These are phyloP conservation scores for Ascochyta rabiei DNA, from an alignment of 2,329 filamentous ascomycete genomes.

Conservation along the genomic window DNA sequence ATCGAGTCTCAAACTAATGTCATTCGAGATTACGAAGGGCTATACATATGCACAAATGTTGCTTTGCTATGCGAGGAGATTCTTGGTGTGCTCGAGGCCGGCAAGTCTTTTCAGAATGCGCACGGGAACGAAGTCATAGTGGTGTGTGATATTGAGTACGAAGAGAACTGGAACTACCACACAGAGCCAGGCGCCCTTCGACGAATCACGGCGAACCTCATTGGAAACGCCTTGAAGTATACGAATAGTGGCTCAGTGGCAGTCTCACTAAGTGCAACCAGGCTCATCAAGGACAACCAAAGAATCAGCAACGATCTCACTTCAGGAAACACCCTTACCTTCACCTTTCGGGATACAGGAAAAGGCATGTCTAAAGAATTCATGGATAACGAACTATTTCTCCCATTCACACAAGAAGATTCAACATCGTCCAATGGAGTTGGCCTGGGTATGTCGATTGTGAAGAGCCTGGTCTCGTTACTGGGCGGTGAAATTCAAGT, in stretches of 20 bases:
- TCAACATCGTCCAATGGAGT: slow-evolving; percentile 20
- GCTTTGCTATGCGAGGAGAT: slow-evolving; percentile 10
- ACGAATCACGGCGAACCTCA: slow-evolving; percentile 28
- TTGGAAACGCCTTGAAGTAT: slow-evolving; percentile 33
- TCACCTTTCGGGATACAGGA: slow-evolving; percentile 38
- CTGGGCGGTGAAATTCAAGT: slow-evolving; percentile 26
- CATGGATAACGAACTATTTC: slow-evolving; percentile 22
- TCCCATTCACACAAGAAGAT: slow-evolving; percentile 31
- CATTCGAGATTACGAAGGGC: slow-evolving; percentile 12
- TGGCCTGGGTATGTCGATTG: slow-evolving; percentile 32
- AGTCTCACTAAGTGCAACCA: neutral
- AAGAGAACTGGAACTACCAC: slow-evolving; percentile 12
- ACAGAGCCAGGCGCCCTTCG: slow-evolving; percentile 18
- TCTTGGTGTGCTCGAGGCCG: slow-evolving; percentile 6
- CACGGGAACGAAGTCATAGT: neutral
- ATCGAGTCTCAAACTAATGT: too few species aligned
- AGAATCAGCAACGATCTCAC: slow-evolving; percentile 2
- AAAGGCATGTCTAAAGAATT: slow-evolving; percentile 28
- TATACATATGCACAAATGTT: slow-evolving; percentile 20
- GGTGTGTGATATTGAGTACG: slow-evolving; percentile 2
- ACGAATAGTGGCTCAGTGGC: slow-evolving; percentile 17
- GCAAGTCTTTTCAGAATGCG: neutral
- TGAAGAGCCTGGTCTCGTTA: slow-evolving; percentile 22
- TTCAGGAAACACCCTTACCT: neutral
- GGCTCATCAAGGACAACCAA: neutral